Evolutionary conservation across 768 basidiomycete species (phyloP).

Genomic region (Rhizopogon roseolus): DNA sequence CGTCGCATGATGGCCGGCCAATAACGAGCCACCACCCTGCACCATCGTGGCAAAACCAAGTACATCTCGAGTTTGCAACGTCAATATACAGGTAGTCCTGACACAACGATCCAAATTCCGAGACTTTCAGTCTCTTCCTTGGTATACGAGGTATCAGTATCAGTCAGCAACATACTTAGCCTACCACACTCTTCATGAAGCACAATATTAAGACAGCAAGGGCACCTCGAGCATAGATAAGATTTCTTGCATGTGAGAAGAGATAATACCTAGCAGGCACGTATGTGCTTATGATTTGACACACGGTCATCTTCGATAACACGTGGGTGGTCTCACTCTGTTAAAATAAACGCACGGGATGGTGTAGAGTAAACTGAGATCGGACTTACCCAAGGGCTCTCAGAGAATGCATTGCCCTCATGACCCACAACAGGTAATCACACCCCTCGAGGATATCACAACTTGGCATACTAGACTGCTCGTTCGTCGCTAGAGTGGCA

Average conservation of each 20-base stretch:
- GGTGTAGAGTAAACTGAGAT: background rate
- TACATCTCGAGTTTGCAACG: no score
- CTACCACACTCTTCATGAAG: no score
- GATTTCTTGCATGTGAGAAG: background rate
- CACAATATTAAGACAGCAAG: no score
- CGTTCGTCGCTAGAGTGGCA: slow-evolving; percentile 23
- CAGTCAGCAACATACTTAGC: no score
- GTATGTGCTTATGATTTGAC: slow-evolving; percentile 7
- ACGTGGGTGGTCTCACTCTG: slow-evolving; percentile 19
- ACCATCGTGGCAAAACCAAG: no score
- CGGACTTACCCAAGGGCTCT: slow-evolving; percentile 28
- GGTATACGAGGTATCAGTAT: background rate
- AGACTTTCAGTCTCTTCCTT: background rate
- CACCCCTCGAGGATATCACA: slow-evolving; percentile 23
- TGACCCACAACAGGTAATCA: slow-evolving; percentile 24
- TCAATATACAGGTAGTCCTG: no score
- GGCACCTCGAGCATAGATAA: background rate
- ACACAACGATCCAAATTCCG: no score
- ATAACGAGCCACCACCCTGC: no score
- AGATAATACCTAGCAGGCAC: background rate
- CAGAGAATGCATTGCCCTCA: slow-evolving; percentile 22
- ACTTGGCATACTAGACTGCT: slow-evolving; percentile 15
- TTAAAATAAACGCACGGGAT: background rate
- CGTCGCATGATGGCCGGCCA: no score
- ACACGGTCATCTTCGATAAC: slow-evolving; percentile 18